Evolutionary conservation across 192 early-diverging fungal species (phyloP).

Genomic region (Jimgerdemannia lactiflua): DNA sequence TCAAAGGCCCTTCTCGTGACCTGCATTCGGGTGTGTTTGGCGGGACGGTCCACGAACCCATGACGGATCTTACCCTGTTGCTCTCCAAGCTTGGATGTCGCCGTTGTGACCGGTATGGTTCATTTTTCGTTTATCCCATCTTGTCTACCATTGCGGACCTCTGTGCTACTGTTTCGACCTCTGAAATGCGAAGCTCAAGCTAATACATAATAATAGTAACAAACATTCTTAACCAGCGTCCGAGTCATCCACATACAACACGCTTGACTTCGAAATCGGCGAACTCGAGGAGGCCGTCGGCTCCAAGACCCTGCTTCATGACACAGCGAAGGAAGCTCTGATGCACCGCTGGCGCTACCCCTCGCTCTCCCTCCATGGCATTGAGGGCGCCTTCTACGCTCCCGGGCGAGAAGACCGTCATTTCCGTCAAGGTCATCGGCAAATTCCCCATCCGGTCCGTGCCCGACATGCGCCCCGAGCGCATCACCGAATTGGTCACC

Average conservation of each 20-base stretch:
- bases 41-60: constrained; percentile 94
- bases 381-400: constrained; percentile 95
- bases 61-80: constrained; percentile 89
- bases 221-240: too few relatives aligned
- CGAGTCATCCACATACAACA: constrained; percentile 81
- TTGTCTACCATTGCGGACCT: not conserved
- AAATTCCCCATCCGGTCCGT: constrained; percentile 99
- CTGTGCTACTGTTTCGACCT: too few relatives aligned
- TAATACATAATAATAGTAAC: too few relatives aligned
- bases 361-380: constrained; percentile 95
- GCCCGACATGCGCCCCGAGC: constrained; percentile 87
- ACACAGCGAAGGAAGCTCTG: constrained; percentile 71
- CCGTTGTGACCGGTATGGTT: constrained; percentile 65
- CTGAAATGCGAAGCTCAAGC: too few relatives aligned
- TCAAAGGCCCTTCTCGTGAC: constrained; percentile 53
- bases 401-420: constrained; percentile 96
- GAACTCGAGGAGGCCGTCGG: constrained; percentile 82
- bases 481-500: constrained; percentile 71
- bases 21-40: constrained; percentile 98
- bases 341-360: constrained; percentile 96
- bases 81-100: constrained; percentile 88
- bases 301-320: constrained; percentile 74
- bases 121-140: not conserved
- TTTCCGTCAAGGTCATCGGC: constrained; percentile 91
- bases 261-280: constrained; percentile 73